Evolutionary conservation across 768 basidiomycete species (phyloP).

Genomic region (Chlorophyllum brunneum): DNA sequence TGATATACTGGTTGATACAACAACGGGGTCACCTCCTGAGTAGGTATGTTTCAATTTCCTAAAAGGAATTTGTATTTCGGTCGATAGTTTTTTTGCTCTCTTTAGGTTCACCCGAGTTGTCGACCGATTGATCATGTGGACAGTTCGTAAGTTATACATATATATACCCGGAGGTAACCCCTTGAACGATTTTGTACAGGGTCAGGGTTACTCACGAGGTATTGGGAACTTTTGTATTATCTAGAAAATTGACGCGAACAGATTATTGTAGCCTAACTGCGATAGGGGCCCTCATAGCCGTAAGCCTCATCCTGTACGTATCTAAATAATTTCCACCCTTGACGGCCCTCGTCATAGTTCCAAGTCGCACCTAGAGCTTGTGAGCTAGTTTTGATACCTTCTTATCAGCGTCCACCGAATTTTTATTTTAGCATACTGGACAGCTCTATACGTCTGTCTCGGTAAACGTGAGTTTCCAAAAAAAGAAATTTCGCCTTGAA

Average conservation of each 20-base stretch:
- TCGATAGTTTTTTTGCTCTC: too few species aligned
- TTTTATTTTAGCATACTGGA: slow-evolving; percentile 5
- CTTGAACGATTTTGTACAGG: too few species aligned
- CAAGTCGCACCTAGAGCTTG: background rate
- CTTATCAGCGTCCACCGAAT: background rate
- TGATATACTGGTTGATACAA: slow-evolving; percentile 5
- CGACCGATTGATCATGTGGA: background rate
- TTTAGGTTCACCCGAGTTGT: background rate
- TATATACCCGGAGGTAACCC: too few species aligned
- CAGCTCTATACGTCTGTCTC: slow-evolving; percentile 1
- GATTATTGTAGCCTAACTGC: slow-evolving; percentile 4
- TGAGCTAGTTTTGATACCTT: background rate
- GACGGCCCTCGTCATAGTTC: too few species aligned
- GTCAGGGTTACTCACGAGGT: slow-evolving; percentile 8
- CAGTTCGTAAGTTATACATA: slow-evolving; percentile 2
- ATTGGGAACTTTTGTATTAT: too few species aligned
- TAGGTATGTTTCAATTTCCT: background rate
- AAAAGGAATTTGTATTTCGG: too few species aligned
- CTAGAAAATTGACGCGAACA: too few species aligned
- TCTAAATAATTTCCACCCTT: too few species aligned
- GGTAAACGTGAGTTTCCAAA: background rate
- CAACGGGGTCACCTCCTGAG: slow-evolving; percentile 1
- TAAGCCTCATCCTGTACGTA: too few species aligned
- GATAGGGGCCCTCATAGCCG: background rate
- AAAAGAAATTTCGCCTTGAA: too few species aligned